Evolutionary conservation across 768 basidiomycete species (phyloP).

Genomic region (Rhizopogon sp.): DNA sequence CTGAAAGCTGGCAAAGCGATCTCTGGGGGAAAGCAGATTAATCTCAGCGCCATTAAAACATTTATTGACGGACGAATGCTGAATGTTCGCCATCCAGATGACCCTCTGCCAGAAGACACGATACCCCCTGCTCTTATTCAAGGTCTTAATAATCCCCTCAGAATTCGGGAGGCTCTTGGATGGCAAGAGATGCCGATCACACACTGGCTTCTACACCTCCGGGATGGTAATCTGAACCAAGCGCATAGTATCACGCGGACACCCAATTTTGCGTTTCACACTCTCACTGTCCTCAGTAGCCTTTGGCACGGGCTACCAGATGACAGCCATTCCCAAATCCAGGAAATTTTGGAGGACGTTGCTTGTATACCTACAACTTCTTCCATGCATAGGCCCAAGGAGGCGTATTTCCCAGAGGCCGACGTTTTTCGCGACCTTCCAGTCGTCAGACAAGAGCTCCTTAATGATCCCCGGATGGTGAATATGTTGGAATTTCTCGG

Average conservation of each 20-base stretch:
- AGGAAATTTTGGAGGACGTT: constrained; percentile 36
- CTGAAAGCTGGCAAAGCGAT: neutral
- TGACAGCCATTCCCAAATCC: neutral
- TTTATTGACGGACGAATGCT: constrained; percentile 56
- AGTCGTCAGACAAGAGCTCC: constrained; percentile 38
- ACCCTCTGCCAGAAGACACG: constrained; percentile 70
- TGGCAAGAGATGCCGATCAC: constrained; percentile 32
- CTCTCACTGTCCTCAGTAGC: constrained; percentile 36
- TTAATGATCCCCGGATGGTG: neutral
- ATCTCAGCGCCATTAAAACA: constrained; percentile 56
- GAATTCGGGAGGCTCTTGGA: constrained; percentile 50
- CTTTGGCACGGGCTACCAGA: neutral
- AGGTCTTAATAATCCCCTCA: constrained; percentile 32
- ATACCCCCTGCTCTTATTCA: constrained; percentile 26
- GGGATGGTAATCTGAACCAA: constrained; percentile 33
- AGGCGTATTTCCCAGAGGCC: constrained; percentile 80
- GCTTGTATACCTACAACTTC: constrained; percentile 66
- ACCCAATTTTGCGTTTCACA: constrained; percentile 72
- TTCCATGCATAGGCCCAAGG: constrained; percentile 38
- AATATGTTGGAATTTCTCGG: neutral
- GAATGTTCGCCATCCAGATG: constrained; percentile 54
- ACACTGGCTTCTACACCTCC: constrained; percentile 68
- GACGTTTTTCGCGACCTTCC: constrained; percentile 84
- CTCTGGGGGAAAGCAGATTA: constrained; percentile 25
- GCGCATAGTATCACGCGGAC: constrained; percentile 59